Conservation (phyloP, 2,329 filamentous ascomycete genomes). For the Fusarium subtropicale region DNA sequence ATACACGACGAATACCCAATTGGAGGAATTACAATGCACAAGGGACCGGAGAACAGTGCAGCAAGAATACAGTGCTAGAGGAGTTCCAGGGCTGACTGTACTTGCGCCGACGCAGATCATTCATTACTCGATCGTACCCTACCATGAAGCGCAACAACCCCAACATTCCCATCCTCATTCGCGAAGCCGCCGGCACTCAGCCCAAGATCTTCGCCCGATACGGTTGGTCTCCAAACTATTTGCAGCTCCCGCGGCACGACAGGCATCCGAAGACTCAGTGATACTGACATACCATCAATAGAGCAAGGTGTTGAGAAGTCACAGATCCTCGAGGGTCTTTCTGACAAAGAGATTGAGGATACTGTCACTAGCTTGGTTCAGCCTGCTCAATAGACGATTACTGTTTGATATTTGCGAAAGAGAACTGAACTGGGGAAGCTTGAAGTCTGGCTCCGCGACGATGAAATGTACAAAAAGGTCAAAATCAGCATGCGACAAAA, state of each 20-base stretch:
- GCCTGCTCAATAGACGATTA: conserved; percentile 40
- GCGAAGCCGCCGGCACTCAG: conserved; percentile 86
- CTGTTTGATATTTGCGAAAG: conserved; percentile 8
- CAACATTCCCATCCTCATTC: conserved; percentile 90
- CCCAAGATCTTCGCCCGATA: conserved; percentile 94
- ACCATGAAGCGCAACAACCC: conserved; percentile 99
- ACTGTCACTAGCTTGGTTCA: conserved; percentile 67
- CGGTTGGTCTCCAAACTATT: conserved; percentile 63
- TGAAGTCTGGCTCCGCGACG: conserved; percentile 19
- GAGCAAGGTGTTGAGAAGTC: conserved; percentile 69
- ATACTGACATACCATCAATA: conserved; percentile 45
- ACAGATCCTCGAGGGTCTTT: conserved; percentile 68
- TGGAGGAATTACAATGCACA: conserved; percentile 6
- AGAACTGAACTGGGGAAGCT: conserved; percentile 4
- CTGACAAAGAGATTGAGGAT: conserved; percentile 72
- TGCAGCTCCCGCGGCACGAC: not conserved
- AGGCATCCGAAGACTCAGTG: not conserved
- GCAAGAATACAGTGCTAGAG: not conserved
- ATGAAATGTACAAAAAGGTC: conserved; percentile 45
- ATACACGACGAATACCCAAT: conserved; percentile 26
- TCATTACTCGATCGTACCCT: conserved; percentile 91
- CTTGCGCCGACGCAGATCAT: conserved; percentile 69
- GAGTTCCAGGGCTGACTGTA: conserved; percentile 27
- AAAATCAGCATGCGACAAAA: conserved; percentile 38
- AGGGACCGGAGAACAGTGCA: not conserved